phyloP scores from a whole-genome alignment of 2,329 filamentous ascomycete species.

The Curvularia lunata region DNA sequence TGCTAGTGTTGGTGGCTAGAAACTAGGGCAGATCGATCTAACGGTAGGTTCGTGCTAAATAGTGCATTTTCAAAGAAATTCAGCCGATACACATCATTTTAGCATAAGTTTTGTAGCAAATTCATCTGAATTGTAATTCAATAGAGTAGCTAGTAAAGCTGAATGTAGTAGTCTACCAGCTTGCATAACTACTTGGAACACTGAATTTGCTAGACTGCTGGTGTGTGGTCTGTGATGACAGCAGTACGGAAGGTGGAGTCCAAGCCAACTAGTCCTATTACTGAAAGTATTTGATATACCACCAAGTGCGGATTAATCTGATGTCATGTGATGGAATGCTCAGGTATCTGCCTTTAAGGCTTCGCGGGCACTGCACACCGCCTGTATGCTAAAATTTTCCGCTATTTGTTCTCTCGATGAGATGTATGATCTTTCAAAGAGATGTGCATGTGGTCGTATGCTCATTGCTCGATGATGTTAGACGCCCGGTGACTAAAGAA shows the following conservation, averaged over 20 bases:
- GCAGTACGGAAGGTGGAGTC: neutral
- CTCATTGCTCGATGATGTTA: neutral
- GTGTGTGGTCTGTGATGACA: neutral
- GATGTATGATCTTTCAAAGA: neutral
- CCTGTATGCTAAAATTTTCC: neutral
- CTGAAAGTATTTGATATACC: neutral
- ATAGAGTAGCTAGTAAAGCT: neutral
- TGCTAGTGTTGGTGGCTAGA: neutral
- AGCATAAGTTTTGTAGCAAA: neutral
- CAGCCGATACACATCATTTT: neutral
- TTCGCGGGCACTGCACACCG: neutral
- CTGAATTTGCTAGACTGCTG: neutral
- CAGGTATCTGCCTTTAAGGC: neutral
- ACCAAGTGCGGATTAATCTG: neutral
- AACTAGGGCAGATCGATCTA: neutral
- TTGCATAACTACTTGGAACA: neutral
- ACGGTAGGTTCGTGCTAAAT: neutral
- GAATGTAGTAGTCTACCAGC: neutral
- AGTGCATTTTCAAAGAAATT: neutral
- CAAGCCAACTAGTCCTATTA: neutral
- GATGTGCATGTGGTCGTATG: neutral
- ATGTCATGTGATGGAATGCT: neutral
- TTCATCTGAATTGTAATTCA: neutral
- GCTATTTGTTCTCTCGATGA: neutral
- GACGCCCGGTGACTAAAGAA: neutral